Percentiles rank a stretch among this genome's conserved stretches.
phyloP scores from a whole-genome alignment of 331 rosid species.

The Prunus yedoensis region DNA sequence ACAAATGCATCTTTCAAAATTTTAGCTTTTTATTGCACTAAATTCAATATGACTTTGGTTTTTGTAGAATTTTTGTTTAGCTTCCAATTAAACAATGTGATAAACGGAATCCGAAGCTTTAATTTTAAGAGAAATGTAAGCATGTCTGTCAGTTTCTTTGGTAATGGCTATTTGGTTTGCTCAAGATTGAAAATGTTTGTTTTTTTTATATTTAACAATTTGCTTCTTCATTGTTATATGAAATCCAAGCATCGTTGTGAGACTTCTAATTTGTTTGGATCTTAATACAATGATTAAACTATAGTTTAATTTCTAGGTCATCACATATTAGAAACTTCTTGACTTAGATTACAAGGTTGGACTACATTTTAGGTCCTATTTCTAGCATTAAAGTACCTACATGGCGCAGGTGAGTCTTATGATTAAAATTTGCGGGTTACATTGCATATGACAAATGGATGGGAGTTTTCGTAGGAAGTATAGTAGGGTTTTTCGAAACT shows the following conservation, averaged over 20 bases:
- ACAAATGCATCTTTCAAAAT: conserved; percentile 32
- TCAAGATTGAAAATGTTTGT: conserved; percentile 27
- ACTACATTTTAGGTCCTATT: neutral
- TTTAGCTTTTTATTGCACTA: conserved; percentile 40
- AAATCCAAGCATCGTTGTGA: conserved; percentile 23
- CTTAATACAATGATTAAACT: conserved; percentile 8
- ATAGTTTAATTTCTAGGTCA: neutral
- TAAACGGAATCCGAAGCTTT: conserved; percentile 10
- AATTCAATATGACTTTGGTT: conserved; percentile 55
- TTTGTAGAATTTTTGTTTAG: conserved; percentile 46
- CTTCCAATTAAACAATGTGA: conserved; percentile 28
- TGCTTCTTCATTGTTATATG: conserved; percentile 20
- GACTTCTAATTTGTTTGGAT: conserved; percentile 43
- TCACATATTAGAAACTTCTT: conserved; percentile 39
- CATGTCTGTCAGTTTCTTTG: conserved; percentile 70
- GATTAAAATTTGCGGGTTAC: neutral
- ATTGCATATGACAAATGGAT: too few species aligned
- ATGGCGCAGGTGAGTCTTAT: neutral
- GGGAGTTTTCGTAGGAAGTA: neutral
- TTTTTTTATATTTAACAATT: conserved; percentile 20
- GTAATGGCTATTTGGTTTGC: conserved; percentile 28
- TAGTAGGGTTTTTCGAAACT: too few species aligned
- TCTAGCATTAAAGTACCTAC: neutral
- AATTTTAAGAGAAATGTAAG: conserved; percentile 38
- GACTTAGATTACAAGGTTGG: neutral